These are phyloP conservation scores for Alternaria rosae DNA, from an alignment of 2,329 filamentous ascomycete genomes.

Conservation along the genomic window DNA sequence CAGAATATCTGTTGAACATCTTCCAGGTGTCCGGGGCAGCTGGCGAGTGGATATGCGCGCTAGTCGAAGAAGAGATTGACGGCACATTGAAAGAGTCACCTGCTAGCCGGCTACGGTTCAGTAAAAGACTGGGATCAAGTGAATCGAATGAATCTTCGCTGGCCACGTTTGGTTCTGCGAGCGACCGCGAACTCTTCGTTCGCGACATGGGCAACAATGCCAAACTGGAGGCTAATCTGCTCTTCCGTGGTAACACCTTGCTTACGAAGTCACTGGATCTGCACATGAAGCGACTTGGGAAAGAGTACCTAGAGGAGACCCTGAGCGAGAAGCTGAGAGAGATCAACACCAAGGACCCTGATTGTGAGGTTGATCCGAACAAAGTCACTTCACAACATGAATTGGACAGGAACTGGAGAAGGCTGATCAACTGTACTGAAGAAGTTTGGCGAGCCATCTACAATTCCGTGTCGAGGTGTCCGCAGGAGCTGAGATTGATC, in stretches of 20 bases:
- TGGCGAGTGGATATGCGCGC: slow-evolving; percentile 86
- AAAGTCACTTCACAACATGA: slow-evolving; percentile 73
- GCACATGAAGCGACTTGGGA: slow-evolving; percentile 93
- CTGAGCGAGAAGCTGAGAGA: slow-evolving; percentile 85
- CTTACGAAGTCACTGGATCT: slow-evolving; percentile 92
- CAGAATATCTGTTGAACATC: slow-evolving; percentile 89
- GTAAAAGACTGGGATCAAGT: slow-evolving; percentile 72
- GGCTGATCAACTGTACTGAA: slow-evolving; percentile 77
- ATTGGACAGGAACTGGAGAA: slow-evolving; percentile 81
- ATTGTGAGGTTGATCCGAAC: slow-evolving; percentile 95
- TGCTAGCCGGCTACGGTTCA: slow-evolving; percentile 71
- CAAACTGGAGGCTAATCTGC: slow-evolving; percentile 87
- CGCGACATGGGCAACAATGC: slow-evolving; percentile 81
- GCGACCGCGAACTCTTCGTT: slow-evolving; percentile 74
- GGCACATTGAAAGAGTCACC: slow-evolving; percentile 84
- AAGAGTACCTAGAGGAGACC: slow-evolving; percentile 89
- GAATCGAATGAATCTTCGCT: slow-evolving; percentile 66
- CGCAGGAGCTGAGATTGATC: slow-evolving; percentile 81
- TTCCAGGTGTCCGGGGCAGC: slow-evolving; percentile 90
- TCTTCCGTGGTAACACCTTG: slow-evolving; percentile 94
- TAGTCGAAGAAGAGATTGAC: slow-evolving; percentile 97
- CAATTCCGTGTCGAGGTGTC: slow-evolving; percentile 75
- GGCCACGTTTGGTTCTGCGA: slow-evolving; percentile 49
- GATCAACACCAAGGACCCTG: slow-evolving; percentile 88
- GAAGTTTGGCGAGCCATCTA: slow-evolving; percentile 87